Evolutionary conservation across 1,139 yeast genomes (phyloP), one percentile per base, ranked within the genome.

Genomic region (Yamadazyma mexicana): DNA sequence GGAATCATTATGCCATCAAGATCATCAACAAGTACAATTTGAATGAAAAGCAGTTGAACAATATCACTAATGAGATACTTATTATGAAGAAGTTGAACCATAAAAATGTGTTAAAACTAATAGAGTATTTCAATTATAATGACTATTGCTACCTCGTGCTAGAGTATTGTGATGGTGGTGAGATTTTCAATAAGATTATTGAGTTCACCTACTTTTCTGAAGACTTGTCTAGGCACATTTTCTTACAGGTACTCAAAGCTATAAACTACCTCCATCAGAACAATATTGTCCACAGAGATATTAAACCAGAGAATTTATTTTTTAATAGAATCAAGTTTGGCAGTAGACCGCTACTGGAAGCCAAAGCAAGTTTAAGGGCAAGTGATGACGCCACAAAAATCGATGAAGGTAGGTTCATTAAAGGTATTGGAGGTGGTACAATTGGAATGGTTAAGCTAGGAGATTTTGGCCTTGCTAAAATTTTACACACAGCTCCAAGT

Each of bases 201-300:
- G 84, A 88, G 51, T 83, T 79, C 52, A 92, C 98, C 0, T 92
- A 92, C 64, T 86, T 92, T 58, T 79, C 89, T 33, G 98, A 92
- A 59, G 83, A 83, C 48, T 70, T 92, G 40, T 73, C 95, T 5
- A 73, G 95, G 33, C 97, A 91, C 64, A 84, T 91, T 10, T 87
- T 92, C 44, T 65, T 73, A 33, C 98, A 92, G 59, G 81, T 92
- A 37, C 88, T 95, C 8, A 73, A 82, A 37, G 94, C 98, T 0
- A 75, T 92, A 17, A 76, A 81, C 46, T 87, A 87, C 60, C 69
- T 92, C 52, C 98, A 92, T 64, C 81, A 80, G 47, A 81, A 79
- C 40, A 95, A 96, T 37, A 83, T 92, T 33, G 98, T 89, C 15
- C 98, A 92, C 60, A 75, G 98, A 41, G 98, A 92, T 61, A 84